Conservation (phyloP, 1,139 yeast genomes). For the Ogataea hybrid region DNA sequence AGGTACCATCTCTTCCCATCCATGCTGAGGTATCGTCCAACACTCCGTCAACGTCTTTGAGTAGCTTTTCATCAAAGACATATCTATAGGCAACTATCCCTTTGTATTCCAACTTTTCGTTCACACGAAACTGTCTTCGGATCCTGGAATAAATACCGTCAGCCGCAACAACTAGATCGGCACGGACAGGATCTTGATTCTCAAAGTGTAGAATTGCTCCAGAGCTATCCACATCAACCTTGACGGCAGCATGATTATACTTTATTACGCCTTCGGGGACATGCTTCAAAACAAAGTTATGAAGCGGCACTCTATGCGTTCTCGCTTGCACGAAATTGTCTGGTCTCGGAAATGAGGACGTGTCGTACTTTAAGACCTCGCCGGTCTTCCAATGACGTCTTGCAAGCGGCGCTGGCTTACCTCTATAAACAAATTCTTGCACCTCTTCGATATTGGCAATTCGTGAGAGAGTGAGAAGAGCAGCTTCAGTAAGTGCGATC, state of each 20-base stretch:
- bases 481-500: slow-evolving; percentile 11
- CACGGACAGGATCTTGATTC: slow-evolving; percentile 3
- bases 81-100: background rate
- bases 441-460: slow-evolving; percentile 3
- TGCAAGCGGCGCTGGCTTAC: slow-evolving; percentile 1
- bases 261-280: slow-evolving; percentile 12
- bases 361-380: slow-evolving; percentile 5
- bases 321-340: slow-evolving; percentile 8
- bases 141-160: slow-evolving; percentile 18
- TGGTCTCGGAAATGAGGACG: slow-evolving; percentile 1
- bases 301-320: slow-evolving; percentile 12
- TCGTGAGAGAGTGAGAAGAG: slow-evolving; percentile 6
- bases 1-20: slow-evolving; percentile 11
- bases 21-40: slow-evolving; percentile 15
- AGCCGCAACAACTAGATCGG: slow-evolving; percentile 14
- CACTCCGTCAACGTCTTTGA: slow-evolving; percentile 3
- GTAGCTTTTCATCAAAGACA: background rate
- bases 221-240: background rate
- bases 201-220: slow-evolving; percentile 6
- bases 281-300: slow-evolving; percentile 9
- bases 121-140: slow-evolving; percentile 10
- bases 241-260: slow-evolving; percentile 6
- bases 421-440: slow-evolving; percentile 5
- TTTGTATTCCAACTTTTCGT: slow-evolving; percentile 7
- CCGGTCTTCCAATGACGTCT: slow-evolving; percentile 15